phyloP scores from a whole-genome alignment of 805 yeast genomes.

The Kodamaea lidongshanica region DNA sequence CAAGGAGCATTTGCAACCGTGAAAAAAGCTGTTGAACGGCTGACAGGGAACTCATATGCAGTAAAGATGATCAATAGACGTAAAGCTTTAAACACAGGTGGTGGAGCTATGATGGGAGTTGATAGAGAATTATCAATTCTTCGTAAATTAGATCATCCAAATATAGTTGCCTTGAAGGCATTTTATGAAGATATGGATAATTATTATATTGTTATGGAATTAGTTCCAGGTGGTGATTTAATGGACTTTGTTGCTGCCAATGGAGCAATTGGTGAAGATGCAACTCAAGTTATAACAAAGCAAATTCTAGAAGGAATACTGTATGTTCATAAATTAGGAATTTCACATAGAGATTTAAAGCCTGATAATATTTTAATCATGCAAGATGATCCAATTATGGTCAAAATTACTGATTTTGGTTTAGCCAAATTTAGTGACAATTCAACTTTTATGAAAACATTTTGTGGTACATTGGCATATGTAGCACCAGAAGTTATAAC shows the following conservation, averaged over 20 bases:
- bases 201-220: conserved; percentile 91
- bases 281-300: conserved; percentile 76
- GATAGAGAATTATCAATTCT: conserved; percentile 80
- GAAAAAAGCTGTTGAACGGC: conserved; percentile 79
- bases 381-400: conserved; percentile 81
- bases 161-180: conserved; percentile 76
- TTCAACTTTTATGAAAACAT: conserved; percentile 85
- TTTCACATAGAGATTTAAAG: conserved; percentile 92
- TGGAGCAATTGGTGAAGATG: conserved; percentile 88
- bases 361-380: conserved; percentile 93
- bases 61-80: conserved; percentile 83
- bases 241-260: conserved; percentile 96
- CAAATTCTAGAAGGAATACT: conserved; percentile 80
- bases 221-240: conserved; percentile 91
- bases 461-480: conserved; percentile 95
- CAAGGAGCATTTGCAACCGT: conserved; percentile 99
- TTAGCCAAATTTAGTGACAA: conserved; percentile 84
- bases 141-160: conserved; percentile 71
- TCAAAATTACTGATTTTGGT: conserved; percentile 96
- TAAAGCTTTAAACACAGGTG: conserved; percentile 66
- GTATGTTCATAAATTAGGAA: conserved; percentile 84
- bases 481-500: conserved; percentile 90
- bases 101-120: conserved; percentile 62
- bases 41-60: conserved; percentile 81
- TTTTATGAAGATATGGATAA: conserved; percentile 77